These are phyloP conservation scores for Gossypium arboreum DNA, from an alignment of 345 rosid genomes.

Conservation along the genomic window DNA sequence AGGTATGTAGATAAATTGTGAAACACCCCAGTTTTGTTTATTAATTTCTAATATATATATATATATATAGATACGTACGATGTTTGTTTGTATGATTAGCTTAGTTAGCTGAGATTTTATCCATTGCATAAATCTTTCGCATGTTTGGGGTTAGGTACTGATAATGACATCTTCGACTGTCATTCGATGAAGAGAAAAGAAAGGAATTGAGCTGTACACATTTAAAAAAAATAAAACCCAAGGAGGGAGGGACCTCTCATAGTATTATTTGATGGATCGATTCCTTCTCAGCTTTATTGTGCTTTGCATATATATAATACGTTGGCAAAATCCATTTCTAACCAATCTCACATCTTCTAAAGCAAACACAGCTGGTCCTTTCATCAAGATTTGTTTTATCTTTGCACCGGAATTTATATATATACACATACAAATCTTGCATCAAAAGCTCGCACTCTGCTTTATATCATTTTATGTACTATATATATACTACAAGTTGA, in stretches of 20 bases:
- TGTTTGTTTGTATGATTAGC: background rate
- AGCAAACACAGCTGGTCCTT: conserved; percentile 11
- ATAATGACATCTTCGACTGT: background rate
- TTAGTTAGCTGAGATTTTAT: background rate
- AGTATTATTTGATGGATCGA: background rate
- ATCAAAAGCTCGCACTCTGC: conserved; percentile 12
- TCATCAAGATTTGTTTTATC: background rate
- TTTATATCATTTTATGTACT: background rate
- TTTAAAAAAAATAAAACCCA: background rate
- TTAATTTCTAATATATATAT: background rate
- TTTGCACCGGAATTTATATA: background rate
- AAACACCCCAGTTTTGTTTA: background rate
- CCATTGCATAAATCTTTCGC: background rate
- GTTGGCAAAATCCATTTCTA: background rate
- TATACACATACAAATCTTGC: background rate
- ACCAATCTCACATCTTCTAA: conserved; percentile 7
- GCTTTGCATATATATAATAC: background rate
- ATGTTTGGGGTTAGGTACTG: background rate
- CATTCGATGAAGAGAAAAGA: background rate
- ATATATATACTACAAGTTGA: conserved; percentile 1
- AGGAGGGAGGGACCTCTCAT: background rate
- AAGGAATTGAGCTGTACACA: background rate
- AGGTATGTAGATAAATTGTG: background rate
- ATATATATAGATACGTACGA: background rate
- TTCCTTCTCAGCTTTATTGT: background rate